phyloP scores from a whole-genome alignment of 2,329 filamentous ascomycete genomes.

The Myotisia sp. region DNA sequence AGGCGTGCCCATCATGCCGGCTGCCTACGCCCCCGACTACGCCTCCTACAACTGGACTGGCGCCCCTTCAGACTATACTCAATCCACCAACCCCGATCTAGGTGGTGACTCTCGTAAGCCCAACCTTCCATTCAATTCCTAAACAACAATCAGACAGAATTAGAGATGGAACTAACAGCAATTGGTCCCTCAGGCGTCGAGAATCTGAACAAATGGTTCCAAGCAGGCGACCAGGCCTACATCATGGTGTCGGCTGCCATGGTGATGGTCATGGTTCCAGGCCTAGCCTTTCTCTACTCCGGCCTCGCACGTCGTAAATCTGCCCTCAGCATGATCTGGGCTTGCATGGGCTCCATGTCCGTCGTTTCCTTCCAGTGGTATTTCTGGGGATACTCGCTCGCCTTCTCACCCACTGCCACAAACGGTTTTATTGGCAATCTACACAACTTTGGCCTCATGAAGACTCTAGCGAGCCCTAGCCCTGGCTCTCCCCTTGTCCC shows the following conservation, averaged over 20 bases:
- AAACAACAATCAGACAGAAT: too few relatives aligned
- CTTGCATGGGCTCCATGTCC: constrained; percentile 83
- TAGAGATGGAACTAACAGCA: constrained; percentile 1
- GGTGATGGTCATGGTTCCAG: constrained; percentile 92
- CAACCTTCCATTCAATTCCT: too few relatives aligned
- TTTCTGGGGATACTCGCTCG: constrained; percentile 95
- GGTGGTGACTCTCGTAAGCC: constrained; percentile 69
- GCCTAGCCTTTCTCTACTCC: constrained; percentile 93
- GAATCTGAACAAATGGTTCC: constrained; percentile 94
- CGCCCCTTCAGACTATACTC: constrained; percentile 29
- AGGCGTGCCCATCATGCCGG: constrained; percentile 1
- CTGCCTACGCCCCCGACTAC: constrained; percentile 24
- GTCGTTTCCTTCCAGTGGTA: constrained; percentile 98
- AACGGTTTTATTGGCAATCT: constrained; percentile 90
- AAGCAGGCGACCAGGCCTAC: constrained; percentile 81
- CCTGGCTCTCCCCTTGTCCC: constrained; percentile 79
- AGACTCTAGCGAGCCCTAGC: constrained; percentile 69
- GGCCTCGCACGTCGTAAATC: constrained; percentile 96
- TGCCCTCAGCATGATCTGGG: constrained; percentile 92
- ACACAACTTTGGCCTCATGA: constrained; percentile 74
- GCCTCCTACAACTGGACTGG: constrained; percentile 38
- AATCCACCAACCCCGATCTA: constrained; percentile 40
- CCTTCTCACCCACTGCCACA: constrained; percentile 66
- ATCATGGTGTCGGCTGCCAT: constrained; percentile 82
- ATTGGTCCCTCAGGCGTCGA: constrained; percentile 45